Evolutionary conservation across 2,329 filamentous ascomycete genomes (phyloP).

Genomic region (Aureobasidium melanogenum): DNA sequence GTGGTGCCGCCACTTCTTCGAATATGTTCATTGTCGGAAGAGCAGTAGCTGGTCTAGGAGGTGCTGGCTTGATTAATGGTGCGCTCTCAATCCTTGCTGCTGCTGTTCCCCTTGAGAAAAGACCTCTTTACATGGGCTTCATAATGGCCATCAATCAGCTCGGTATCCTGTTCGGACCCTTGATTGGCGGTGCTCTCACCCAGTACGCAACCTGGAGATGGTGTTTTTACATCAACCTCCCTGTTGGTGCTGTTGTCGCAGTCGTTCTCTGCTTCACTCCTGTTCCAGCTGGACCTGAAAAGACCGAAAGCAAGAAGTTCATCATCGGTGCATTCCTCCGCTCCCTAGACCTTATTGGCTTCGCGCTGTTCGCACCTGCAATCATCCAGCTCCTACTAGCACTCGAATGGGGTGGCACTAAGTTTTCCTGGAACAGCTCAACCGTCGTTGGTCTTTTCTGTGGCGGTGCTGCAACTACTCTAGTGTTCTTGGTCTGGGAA

Average conservation of each 20-base stretch:
- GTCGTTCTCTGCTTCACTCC: slow-evolving; percentile 29
- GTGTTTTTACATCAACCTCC: slow-evolving; percentile 21
- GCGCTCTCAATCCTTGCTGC: slow-evolving; percentile 41
- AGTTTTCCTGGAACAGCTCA: slow-evolving; percentile 25
- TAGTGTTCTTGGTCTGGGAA: slow-evolving; percentile 10
- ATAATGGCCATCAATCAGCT: slow-evolving; percentile 31
- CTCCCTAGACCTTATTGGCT: slow-evolving; percentile 40
- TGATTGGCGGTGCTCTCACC: slow-evolving; percentile 30
- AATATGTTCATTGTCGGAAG: slow-evolving; percentile 48
- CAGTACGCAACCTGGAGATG: slow-evolving; percentile 33
- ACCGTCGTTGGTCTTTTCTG: slow-evolving; percentile 15
- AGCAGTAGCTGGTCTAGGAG: slow-evolving; percentile 45
- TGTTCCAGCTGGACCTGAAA: slow-evolving; percentile 18
- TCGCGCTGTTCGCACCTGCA: slow-evolving; percentile 32
- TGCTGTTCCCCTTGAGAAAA: slow-evolving; percentile 36
- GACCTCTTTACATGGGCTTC: slow-evolving; percentile 34
- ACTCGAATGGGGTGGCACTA: slow-evolving; percentile 38
- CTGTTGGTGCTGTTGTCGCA: slow-evolving; percentile 32
- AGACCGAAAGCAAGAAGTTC: slow-evolving; percentile 25
- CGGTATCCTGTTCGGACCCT: slow-evolving; percentile 30
- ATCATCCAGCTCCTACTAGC: slow-evolving; percentile 34
- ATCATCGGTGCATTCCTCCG: slow-evolving; percentile 31
- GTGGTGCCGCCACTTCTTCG: slow-evolving; percentile 40
- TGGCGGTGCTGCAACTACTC: neutral
- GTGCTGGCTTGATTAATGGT: slow-evolving; percentile 37